Evolutionary conservation across 1,284 basidiomycete genomes (phyloP).

Genomic region (Flammula alnicola): DNA sequence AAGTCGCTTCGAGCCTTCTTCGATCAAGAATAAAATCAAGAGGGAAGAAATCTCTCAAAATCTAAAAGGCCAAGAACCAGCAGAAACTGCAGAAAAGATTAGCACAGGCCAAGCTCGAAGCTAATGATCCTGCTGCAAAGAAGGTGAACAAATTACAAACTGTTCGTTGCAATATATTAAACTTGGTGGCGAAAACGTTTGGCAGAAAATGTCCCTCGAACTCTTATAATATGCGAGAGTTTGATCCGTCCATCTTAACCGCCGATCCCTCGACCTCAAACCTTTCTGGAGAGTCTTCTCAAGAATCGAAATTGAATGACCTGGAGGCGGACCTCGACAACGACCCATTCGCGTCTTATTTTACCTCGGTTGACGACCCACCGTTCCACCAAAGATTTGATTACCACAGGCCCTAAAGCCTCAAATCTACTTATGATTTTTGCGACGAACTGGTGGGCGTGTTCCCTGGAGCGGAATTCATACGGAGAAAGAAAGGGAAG

Average conservation of each 20-base stretch:
- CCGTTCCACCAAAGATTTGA: slow-evolving; percentile 82
- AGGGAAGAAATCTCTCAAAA: slow-evolving; percentile 78
- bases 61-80: slow-evolving; percentile 81
- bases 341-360: slow-evolving; percentile 76
- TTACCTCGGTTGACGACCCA: slow-evolving; percentile 66
- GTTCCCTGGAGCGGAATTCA: slow-evolving; percentile 95
- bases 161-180: neutral
- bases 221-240: slow-evolving; percentile 92
- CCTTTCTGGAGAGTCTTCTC: slow-evolving; percentile 8
- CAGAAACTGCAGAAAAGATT: slow-evolving; percentile 83
- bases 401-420: slow-evolving; percentile 90
- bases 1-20: slow-evolving; percentile 61
- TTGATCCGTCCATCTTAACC: slow-evolving; percentile 84
- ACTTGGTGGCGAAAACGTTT: slow-evolving; percentile 70
- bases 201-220: slow-evolving; percentile 85
- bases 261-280: slow-evolving; percentile 63
- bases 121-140: slow-evolving; percentile 70
- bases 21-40: slow-evolving; percentile 86
- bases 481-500: slow-evolving; percentile 88
- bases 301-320: slow-evolving; percentile 49
- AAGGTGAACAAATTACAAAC: slow-evolving; percentile 50
- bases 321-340: slow-evolving; percentile 68
- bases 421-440: slow-evolving; percentile 84
- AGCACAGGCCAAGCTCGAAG: slow-evolving; percentile 73
- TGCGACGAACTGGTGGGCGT: slow-evolving; percentile 91